Base-by-base conservation (phyloP, 2,329 filamentous ascomycete genomes). In the Penicillium corylophilum region DNA sequence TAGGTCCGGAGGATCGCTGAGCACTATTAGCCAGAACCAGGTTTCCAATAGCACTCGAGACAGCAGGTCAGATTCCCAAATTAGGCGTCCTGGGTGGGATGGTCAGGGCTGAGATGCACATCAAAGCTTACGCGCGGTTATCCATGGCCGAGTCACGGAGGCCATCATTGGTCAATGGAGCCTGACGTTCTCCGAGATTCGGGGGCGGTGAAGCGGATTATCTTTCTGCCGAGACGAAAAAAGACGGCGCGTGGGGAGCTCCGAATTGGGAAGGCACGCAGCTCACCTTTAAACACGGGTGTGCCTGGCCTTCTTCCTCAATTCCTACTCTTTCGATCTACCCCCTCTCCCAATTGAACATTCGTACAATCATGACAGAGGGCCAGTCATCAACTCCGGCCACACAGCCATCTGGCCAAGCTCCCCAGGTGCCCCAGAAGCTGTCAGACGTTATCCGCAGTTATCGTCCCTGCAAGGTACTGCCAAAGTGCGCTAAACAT, bases 381-480 rank as follows among this genome's bases (percentile, higher is more conserved):
- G 54, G 46, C 43, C 65, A 65, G 53, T 55, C 60, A 44, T 61
- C 57, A 39, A 38, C 56, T 52, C 52, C 67, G 60, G 45, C 63
- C 48, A 48, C 49, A 24, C 62, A 55, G 43, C 50, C 58, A 26
- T 57, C 60, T 38, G 61, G 67, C 31, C 63, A 63, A 45, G 51
- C 65, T 48, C 44, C 61, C 22, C 62, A 62, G 28, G 56, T 63
- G 50, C 81, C 81, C 5, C 84, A 87, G 12, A 88, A 88, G 67
- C 81, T 96, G 48, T 81, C 83, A 64, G 90, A 96, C 64, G 80
- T 94, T 60, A 86, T 96, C 61, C 79, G 83, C 33, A 85, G 81
- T 48, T 95, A 90, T 69, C 82, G 89, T 45, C 90, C 93, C 7
- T 87, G 87, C 42, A 91, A 90, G 80, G 89, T 93, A 15, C 26